Conservation (phyloP, 768 basidiomycete species). For the Terana coerulea region DNA sequence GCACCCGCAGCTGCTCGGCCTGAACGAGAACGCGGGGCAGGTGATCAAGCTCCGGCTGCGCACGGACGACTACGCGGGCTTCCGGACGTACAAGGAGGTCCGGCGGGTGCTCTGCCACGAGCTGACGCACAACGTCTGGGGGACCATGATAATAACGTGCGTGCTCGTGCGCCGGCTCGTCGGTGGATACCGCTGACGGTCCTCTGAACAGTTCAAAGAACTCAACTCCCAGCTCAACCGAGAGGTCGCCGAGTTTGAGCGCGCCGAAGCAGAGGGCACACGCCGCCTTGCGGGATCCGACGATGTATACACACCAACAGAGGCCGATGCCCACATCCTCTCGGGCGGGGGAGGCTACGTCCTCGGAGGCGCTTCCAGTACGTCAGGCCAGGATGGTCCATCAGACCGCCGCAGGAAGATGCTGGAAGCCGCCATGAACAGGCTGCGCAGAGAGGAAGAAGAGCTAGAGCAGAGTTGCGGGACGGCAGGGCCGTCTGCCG, state of each 20-base stretch:
- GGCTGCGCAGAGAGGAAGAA: conserved; percentile 63
- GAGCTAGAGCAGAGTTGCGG: conserved; percentile 72
- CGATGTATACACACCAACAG: conserved; percentile 53
- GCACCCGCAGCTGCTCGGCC: conserved; percentile 61
- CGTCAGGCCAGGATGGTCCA: conserved; percentile 35
- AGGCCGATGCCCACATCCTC: conserved; percentile 43
- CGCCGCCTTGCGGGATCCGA: conserved; percentile 44
- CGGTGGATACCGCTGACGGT: not conserved
- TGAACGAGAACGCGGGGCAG: conserved; percentile 61
- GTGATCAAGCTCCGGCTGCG: conserved; percentile 66
- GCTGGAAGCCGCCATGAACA: conserved; percentile 57
- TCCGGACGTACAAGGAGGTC: conserved; percentile 59
- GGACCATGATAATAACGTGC: conserved; percentile 71
- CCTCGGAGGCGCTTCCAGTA: conserved; percentile 16
- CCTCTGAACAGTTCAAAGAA: conserved; percentile 58
- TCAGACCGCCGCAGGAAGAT: conserved; percentile 56
- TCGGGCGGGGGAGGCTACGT: conserved; percentile 8
- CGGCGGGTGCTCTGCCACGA: conserved; percentile 75
- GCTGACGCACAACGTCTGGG: conserved; percentile 70
- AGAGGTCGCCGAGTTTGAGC: conserved; percentile 69
- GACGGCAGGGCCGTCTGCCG: conserved; percentile 30
- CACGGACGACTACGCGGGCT: conserved; percentile 71
- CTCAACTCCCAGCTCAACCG: conserved; percentile 71
- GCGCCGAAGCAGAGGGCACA: conserved; percentile 45
- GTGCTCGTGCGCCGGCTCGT: conserved; percentile 21